Percentiles rank a stretch among this genome's conserved stretches.
Conservation (phyloP, 192 early-diverging fungal species). For the Rhizophagus prolifer region DNA sequence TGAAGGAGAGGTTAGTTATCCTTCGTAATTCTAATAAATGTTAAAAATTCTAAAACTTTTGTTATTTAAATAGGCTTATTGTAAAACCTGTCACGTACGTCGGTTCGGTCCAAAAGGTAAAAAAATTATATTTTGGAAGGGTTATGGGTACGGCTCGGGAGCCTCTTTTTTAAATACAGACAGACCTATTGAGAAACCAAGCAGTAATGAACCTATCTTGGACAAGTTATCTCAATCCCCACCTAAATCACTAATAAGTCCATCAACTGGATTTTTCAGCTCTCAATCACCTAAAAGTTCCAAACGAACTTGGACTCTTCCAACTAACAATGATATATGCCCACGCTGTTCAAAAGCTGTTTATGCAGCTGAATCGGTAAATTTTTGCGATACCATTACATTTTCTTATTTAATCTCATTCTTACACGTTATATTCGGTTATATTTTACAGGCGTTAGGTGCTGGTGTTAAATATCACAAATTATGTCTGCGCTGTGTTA, state of each 20-base stretch:
- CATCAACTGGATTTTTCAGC: conserved; percentile 24
- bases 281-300: neutral
- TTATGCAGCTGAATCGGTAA: conserved; percentile 58
- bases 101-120: conserved; percentile 60
- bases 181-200: conserved; percentile 13
- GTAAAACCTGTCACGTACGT: conserved; percentile 55
- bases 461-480: conserved; percentile 64
- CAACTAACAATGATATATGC: conserved; percentile 45
- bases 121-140: neutral
- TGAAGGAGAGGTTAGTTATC: conserved; percentile 48
- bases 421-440: neutral
- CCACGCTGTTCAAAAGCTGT: conserved; percentile 56
- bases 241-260: neutral
- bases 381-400: neutral
- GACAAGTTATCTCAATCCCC: conserved; percentile 20
- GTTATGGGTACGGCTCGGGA: conserved; percentile 45
- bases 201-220: neutral
- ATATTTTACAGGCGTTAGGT: conserved; percentile 36
- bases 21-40: too few species aligned
- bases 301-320: conserved; percentile 6
- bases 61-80: conserved; percentile 47
- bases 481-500: conserved; percentile 51
- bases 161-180: conserved; percentile 44
- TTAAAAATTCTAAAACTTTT: neutral
- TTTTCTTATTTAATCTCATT: neutral